Conservation (phyloP, 225 moss, liverwort and hornwort genomes). For the Marchantia paleacea region DNA sequence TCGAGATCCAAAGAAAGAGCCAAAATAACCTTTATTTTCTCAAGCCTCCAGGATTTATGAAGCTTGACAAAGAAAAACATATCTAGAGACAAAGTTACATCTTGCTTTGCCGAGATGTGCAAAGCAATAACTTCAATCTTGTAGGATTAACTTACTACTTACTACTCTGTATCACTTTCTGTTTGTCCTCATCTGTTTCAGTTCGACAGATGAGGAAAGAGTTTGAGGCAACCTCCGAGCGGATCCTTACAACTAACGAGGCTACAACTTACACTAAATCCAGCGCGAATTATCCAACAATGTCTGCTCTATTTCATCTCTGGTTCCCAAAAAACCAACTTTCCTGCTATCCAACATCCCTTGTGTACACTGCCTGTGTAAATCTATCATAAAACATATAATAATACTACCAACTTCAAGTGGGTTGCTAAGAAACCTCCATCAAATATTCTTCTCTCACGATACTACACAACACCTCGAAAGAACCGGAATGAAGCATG, state of each 20-base stretch:
- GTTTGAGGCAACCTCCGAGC: background rate
- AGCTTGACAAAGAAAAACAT: background rate
- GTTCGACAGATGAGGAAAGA: background rate
- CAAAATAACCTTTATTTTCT: background rate
- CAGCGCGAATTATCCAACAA: background rate
- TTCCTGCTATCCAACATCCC: background rate
- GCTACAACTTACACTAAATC: background rate
- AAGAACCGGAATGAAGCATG: no score
- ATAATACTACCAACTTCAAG: background rate
- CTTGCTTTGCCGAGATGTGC: slow-evolving; percentile 14
- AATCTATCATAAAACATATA: background rate
- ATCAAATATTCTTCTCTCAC: no score
- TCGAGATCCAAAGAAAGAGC: no score
- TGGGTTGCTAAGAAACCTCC: no score
- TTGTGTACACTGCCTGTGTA: background rate
- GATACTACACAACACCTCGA: background rate
- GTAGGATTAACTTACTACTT: background rate
- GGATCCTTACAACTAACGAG: background rate
- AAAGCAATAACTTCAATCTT: background rate
- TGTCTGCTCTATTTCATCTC: background rate
- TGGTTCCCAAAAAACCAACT: background rate
- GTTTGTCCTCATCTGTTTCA: background rate
- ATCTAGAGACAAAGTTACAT: background rate
- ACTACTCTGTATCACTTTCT: background rate
- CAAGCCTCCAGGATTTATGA: background rate